Conservation (phyloP, 306 rosid species). For the Prinsepia uniflora region DNA sequence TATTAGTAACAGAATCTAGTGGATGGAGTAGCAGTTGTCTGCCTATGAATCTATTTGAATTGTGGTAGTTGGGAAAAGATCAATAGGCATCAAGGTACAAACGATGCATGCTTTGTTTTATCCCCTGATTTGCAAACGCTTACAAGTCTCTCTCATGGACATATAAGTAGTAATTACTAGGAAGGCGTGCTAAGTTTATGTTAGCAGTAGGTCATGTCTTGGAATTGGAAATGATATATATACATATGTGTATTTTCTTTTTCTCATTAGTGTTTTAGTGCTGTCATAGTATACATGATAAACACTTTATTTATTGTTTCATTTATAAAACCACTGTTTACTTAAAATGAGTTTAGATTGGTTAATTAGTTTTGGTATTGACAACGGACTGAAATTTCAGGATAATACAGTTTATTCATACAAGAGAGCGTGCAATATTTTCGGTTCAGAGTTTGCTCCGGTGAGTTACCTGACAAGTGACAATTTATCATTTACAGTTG, state of each 20-base stretch:
- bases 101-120: neutral
- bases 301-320: neutral
- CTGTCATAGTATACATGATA: neutral
- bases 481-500: slow-evolving; percentile 14
- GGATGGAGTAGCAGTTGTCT: neutral
- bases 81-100: neutral
- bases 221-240: neutral
- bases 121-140: neutral
- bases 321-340: neutral
- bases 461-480: slow-evolving; percentile 50
- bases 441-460: slow-evolving; percentile 44
- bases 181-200: neutral
- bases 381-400: slow-evolving; percentile 47
- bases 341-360: neutral
- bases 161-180: neutral
- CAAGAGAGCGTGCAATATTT: slow-evolving; percentile 63
- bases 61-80: neutral
- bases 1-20: neutral
- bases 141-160: neutral
- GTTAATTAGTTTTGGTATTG: slow-evolving; percentile 9
- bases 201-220: neutral
- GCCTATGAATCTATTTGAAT: neutral
- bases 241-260: neutral
- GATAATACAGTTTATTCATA: slow-evolving; percentile 53
- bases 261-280: neutral